Evolutionary conservation across 805 yeast genomes (phyloP), one percentile per base, ranked within the genome.

Genomic region (Metschnikowia dekortorum): DNA sequence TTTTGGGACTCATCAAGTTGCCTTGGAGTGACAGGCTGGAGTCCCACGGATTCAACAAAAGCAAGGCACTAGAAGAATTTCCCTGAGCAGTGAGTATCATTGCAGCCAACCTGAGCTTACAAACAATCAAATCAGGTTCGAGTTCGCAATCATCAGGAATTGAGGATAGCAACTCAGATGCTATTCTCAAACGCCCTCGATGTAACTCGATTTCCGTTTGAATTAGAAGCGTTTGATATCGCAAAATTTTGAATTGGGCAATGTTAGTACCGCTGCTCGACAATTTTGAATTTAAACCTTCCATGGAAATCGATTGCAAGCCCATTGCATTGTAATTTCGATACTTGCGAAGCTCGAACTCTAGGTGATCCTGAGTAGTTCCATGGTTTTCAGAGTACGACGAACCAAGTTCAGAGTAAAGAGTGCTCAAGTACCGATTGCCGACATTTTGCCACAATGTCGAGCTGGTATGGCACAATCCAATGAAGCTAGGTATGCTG

Each of bases 391-490:
- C 64, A 7, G 78, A 69, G 33, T 72, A 65, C 2, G 68, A 71
- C n/a, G 70, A 40, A 0, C 82, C 79, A 33, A 81, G 65, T 4
- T 73, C 75, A n/a, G 68, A 63, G 61, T 81, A 82, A 2, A 76
- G 61, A 13, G 73, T 70, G 16, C 82, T 70, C 30, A 83, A 60
- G 8, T 70, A 65, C 3, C 71, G 69, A 44, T 70, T 69, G 0
- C 88, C 87, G 13, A 76, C 69, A 49, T 82, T 65, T 14, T 67
- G 57, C 89, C 85, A 82, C 31, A 75, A 67, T 2, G 77, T 62
- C 1, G 79, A 69, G 2, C 69, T 61, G 41, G 79, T 55, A 35
- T 74, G 79, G 49, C 82, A 73, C 37, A 75, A 70, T 37, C 76
- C 73, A 35, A 77, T 67, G 53, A 81, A 76, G 31, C 73, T 61